Percentiles rank a stretch among this genome's conserved stretches.
Evolutionary conservation across 345 rosid genomes (phyloP).

Genomic region (Aquilaria sinensis): DNA sequence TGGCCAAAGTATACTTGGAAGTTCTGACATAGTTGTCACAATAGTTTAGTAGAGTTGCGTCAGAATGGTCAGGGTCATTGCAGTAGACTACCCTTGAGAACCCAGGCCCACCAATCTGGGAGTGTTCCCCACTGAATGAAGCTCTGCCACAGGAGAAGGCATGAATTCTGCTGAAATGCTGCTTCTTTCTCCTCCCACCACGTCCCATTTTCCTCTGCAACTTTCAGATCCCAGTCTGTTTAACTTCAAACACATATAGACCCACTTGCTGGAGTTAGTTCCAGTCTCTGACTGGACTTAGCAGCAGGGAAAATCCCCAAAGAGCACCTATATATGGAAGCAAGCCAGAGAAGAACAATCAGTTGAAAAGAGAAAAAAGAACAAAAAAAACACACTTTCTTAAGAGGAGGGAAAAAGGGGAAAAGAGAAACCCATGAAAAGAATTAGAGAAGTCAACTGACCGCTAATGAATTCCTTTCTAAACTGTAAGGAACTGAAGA

Average conservation of each 20-base stretch:
- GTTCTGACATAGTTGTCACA: slow-evolving; percentile 63
- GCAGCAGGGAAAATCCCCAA: slow-evolving; percentile 2
- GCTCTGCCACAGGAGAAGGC: slow-evolving; percentile 62
- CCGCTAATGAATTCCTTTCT: too few relatives aligned
- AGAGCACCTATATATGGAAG: slow-evolving; percentile 1
- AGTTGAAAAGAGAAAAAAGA: background rate
- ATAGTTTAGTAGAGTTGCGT: slow-evolving; percentile 43
- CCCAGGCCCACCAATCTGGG: slow-evolving; percentile 90
- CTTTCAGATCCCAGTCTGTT: background rate
- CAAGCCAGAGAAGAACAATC: background rate
- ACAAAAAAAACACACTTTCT: background rate
- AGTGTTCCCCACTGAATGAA: slow-evolving; percentile 58
- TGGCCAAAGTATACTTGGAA: slow-evolving; percentile 70
- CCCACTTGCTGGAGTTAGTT: background rate
- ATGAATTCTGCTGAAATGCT: slow-evolving; percentile 59
- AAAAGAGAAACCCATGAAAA: too few relatives aligned
- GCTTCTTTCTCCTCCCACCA: slow-evolving; percentile 51
- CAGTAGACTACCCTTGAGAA: slow-evolving; percentile 78
- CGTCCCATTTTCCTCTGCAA: slow-evolving; percentile 34
- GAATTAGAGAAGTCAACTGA: too few relatives aligned
- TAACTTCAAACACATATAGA: slow-evolving; percentile 1
- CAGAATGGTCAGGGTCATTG: slow-evolving; percentile 67
- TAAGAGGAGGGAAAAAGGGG: too few relatives aligned
- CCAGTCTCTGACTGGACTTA: too few relatives aligned
- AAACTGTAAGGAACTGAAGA: too few relatives aligned